Evolutionary conservation across 441 rosid genomes (phyloP).

Genomic region (Populus hybrid): DNA sequence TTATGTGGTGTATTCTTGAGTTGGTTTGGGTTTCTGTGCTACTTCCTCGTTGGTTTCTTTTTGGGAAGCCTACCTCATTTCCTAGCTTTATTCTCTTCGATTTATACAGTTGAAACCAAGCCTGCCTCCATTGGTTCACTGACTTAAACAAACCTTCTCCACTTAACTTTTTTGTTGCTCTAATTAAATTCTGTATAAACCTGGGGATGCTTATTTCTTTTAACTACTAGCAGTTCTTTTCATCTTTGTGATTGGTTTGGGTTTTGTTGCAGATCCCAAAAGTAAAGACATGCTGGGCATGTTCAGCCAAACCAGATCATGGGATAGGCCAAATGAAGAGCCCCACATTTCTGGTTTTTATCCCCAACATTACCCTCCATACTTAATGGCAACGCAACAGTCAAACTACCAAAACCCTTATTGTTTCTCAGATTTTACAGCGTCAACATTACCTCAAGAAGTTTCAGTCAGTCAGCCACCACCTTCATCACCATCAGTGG

Average conservation of each 20-base stretch:
- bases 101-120: background rate
- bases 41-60: conserved; percentile 7
- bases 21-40: conserved; percentile 20
- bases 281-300: conserved; percentile 42
- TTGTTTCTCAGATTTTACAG: conserved; percentile 21
- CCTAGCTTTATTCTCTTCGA: background rate
- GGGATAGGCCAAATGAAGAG: conserved; percentile 38
- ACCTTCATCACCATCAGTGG: conserved; percentile 21
- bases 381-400: conserved; percentile 37
- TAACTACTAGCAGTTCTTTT: conserved; percentile 3
- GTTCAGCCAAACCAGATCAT: conserved; percentile 30
- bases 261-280: conserved; percentile 35
- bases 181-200: background rate
- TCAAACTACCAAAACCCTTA: conserved; percentile 26
- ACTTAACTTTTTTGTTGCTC: conserved; percentile 13
- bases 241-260: conserved; percentile 3
- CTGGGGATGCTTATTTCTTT: background rate
- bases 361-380: conserved; percentile 26
- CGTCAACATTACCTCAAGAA: conserved; percentile 1
- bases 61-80: background rate
- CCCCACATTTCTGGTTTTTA: conserved; percentile 21
- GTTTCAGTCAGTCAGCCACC: conserved; percentile 29
- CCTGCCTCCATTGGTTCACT: conserved; percentile 11
- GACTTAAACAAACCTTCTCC: conserved; percentile 13
- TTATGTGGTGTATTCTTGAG: background rate